These are phyloP conservation scores for Carex cristatella DNA, from an alignment of 176 grass and related monocot genomes.

Conservation along the genomic window DNA sequence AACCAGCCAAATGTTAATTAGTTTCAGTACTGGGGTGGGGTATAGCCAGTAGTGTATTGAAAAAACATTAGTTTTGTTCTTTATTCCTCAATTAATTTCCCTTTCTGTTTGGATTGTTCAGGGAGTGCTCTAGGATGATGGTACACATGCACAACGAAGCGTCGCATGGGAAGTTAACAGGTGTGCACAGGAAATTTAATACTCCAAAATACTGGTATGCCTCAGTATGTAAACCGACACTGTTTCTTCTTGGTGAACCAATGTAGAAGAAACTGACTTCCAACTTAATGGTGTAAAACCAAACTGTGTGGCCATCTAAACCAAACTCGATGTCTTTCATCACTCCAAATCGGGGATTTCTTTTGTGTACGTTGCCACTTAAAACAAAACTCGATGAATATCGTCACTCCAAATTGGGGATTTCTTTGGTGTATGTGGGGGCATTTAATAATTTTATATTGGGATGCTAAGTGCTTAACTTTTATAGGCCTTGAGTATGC, in stretches of 20 bases:
- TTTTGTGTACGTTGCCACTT: neutral
- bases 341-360: neutral
- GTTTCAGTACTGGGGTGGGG: no score
- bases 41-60: no score
- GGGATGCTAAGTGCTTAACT: neutral
- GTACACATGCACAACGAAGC: conserved; percentile 67
- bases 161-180: conserved; percentile 69
- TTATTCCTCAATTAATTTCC: neutral
- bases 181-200: conserved; percentile 74
- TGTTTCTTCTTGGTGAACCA: conserved; percentile 48
- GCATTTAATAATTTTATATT: neutral
- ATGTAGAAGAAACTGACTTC: neutral
- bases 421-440: neutral
- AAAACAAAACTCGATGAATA: no score
- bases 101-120: conserved; percentile 21
- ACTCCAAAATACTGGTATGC: conserved; percentile 55
- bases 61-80: no score
- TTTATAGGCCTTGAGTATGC: neutral
- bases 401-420: neutral
- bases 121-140: conserved; percentile 73
- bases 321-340: no score
- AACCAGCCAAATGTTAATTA: no score
- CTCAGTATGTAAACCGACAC: conserved; percentile 53
- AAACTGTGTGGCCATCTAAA: neutral
- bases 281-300: neutral